These are phyloP conservation scores for Globisporangium radiosum DNA, from an alignment of 352 stramenopile genomes.

Conservation along the genomic window DNA sequence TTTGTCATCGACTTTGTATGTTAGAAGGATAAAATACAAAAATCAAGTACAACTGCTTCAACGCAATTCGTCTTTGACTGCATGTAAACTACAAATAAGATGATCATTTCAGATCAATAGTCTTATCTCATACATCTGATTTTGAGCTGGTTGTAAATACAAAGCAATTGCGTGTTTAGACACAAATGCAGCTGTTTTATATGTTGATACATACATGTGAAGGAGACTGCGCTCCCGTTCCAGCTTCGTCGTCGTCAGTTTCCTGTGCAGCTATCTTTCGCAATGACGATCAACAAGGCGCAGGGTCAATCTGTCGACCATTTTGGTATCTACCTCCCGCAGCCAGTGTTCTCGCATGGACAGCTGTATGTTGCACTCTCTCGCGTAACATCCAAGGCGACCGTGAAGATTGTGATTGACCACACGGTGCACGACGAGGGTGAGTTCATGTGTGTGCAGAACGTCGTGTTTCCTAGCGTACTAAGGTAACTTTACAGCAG, in stretches of 20 bases:
- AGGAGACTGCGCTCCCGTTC: slow-evolving; percentile 14
- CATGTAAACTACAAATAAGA: too few species aligned
- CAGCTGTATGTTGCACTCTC: slow-evolving; percentile 26
- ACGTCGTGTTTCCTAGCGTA: slow-evolving; percentile 9
- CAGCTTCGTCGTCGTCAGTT: slow-evolving; percentile 18
- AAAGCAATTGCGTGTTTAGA: too few species aligned
- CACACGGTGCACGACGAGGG: slow-evolving; percentile 13
- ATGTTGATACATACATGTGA: neutral
- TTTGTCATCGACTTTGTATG: too few species aligned
- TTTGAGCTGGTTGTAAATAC: too few species aligned
- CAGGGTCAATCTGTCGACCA: slow-evolving; percentile 28
- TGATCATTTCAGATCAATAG: too few species aligned
- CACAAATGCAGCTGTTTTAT: too few species aligned
- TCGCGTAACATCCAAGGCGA: slow-evolving; percentile 8
- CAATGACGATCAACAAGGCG: slow-evolving; percentile 33
- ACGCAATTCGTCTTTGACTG: too few species aligned
- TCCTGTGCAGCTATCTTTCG: slow-evolving; percentile 18
- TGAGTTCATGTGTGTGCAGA: slow-evolving; percentile 4
- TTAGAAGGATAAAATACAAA: too few species aligned
- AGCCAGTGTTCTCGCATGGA: slow-evolving; percentile 19
- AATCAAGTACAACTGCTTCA: too few species aligned
- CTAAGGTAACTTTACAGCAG: too few species aligned
- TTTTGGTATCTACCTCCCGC: slow-evolving; percentile 17
- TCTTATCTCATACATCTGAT: too few species aligned
- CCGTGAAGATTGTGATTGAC: slow-evolving; percentile 13